Conservation (phyloP, 2,329 filamentous ascomycete genomes). For the Trichophyton verrucosum region DNA sequence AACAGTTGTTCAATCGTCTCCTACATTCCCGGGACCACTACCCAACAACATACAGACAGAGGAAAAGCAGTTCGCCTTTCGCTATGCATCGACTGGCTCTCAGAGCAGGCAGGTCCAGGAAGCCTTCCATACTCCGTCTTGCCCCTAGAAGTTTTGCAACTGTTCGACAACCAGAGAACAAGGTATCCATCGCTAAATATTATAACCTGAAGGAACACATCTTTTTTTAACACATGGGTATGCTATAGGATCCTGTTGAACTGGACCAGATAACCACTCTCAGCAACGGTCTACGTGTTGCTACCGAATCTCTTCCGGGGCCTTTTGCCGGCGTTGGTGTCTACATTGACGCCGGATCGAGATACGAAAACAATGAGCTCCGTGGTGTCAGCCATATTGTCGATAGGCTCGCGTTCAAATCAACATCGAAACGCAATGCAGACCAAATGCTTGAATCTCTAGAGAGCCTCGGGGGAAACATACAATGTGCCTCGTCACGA, state of each 20-base stretch:
- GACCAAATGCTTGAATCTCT: constrained; percentile 81
- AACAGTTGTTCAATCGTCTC: constrained; percentile 1
- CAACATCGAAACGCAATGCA: constrained; percentile 56
- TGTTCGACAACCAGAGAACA: constrained; percentile 21
- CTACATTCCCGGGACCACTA: not conserved
- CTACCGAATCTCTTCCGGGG: constrained; percentile 85
- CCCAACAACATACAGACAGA: not conserved
- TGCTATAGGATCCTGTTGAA: constrained; percentile 61
- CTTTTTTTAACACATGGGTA: not conserved
- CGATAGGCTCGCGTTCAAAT: constrained; percentile 90
- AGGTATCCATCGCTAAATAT: constrained; percentile 19
- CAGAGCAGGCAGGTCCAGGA: constrained; percentile 28
- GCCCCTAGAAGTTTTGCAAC: constrained; percentile 28
- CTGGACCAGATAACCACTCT: constrained; percentile 80
- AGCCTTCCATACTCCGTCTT: constrained; percentile 26
- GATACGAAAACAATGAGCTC: constrained; percentile 76
- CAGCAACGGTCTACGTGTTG: constrained; percentile 84
- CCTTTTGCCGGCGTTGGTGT: constrained; percentile 92
- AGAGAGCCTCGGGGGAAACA: constrained; percentile 83
- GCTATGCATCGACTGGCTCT: constrained; percentile 31
- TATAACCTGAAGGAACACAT: no score
- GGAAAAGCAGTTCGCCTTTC: not conserved
- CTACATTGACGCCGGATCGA: constrained; percentile 88
- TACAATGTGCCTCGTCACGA: constrained; percentile 88
- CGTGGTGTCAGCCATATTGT: constrained; percentile 91